Base-by-base conservation (phyloP, 495 filamentous ascomycete species). In the Penicillium lagena region DNA sequence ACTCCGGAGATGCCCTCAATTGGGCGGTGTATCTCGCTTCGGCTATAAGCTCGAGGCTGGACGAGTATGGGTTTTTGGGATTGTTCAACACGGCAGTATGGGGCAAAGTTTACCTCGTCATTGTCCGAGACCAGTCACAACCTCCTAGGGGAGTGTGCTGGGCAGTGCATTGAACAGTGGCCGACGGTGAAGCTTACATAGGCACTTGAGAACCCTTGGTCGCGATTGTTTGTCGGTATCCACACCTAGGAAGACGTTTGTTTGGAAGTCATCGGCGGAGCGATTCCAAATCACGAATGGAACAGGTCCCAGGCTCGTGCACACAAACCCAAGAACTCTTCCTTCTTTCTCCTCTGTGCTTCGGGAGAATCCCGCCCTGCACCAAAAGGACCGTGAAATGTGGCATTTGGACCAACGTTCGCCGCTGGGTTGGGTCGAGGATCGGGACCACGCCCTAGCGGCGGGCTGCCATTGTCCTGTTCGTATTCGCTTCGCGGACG, bases 231-330 rank as follows among this genome's bases (percentile, higher is more conserved):
- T 22, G 22, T 22, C 2, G 22, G 22, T 22, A 22, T 22, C 22
- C 2, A 2, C 22, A 6, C 22, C 2, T 22, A 22, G 22, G 22
- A 22, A 4, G 22, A 22, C 2, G 22, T 3, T 10, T 34, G 3
- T 34, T 34, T 34, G 9, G 32, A 34, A 2, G n/a, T 34, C n/a
- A 22, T 37, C 13, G n/a, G 31, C 31, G 29, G 39, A 39, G 22
- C 14, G 10, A 42, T 43, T 29, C 39, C 34, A 40, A 12, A 37
- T 83, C 71, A 98, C 39, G 90, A 96, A 71, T 97, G 93, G 62
- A 98, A 94, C 41, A 98, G 59, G 70, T 98, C 93, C 93, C 93
- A 98, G 17, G 91, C 91, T 55, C 88, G 73, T 40, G 85, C 80
- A 58, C 93, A 98, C 35, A 97, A 66, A 37, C 76, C 70, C 50